Base-by-base conservation (phyloP, 306 rosid species). In the Ceratonia siliqua region DNA sequence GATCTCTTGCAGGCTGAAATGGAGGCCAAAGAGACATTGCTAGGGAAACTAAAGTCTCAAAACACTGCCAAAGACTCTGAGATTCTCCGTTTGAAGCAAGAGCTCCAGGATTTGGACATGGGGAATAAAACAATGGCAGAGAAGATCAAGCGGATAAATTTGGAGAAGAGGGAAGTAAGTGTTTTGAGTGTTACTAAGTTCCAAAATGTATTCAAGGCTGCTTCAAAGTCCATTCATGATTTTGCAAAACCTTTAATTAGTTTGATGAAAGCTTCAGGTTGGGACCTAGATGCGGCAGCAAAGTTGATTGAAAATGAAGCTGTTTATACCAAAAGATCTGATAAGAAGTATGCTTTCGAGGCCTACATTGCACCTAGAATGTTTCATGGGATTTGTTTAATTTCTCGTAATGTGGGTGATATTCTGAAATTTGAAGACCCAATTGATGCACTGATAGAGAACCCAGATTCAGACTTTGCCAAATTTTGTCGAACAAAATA, bases 321-420 rank as follows among this genome's bases (percentile, higher is more conserved):
- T 48, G 79, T 77, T 61, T 93, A 85, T 76, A 71, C 81, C 11
- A 89, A 79, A 85, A 91, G 89, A 80, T 79, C 85, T 25, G 89
- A 93, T 84, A 93, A 91, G 83, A 91, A 91, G 71, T 89, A 88
- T 66, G 94, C 89, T 43, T 89, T 93, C 50, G 98, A 93, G 82
- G 90, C 98, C 81, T 88, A 83, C 88, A 87, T 93, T 73, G 82
- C 82, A 0, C 78, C 85, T 45, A 81, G 89, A 84, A 88, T 93
- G 96, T 93, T 93, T 72, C 48, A 70, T 18, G 92, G 79, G 53
- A 53, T 77, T 48, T 46, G 61, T 1, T 62, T 72, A 20, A 25
- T 79, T 14, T 74, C 84, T 25, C 54, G 73, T 67, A 62, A 84
- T 70, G 86, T 85, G 52, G 82, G 83, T 70, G 78, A 69, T 58